Percentiles rank a stretch among this genome's conserved stretches.
Conservation (phyloP, 2,329 filamentous ascomycete genomes). For the Diaporthe ilicicola region DNA sequence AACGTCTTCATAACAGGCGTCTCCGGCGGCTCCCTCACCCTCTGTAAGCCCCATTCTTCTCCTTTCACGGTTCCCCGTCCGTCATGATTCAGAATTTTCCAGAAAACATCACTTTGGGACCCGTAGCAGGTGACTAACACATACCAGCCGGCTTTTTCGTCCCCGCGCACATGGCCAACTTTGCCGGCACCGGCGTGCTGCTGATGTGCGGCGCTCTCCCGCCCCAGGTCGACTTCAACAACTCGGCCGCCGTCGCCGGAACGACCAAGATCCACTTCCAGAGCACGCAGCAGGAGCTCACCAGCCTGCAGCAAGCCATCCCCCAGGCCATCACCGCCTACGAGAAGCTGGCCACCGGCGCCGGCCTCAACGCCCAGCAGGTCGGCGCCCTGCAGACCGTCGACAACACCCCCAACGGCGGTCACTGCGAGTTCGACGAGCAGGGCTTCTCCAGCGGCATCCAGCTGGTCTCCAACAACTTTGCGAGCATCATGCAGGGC, state of each 20-base stretch:
- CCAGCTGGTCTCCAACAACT: constrained; percentile 64
- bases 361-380: constrained; percentile 53
- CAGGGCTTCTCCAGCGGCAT: constrained; percentile 63
- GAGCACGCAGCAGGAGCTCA: constrained; percentile 60
- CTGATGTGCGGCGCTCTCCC: constrained; percentile 64
- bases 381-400: constrained; percentile 64
- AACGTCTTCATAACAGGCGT: constrained; percentile 67
- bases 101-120: too few relatives aligned
- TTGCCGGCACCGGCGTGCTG: constrained; percentile 58
- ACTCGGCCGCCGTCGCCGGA: constrained; percentile 48
- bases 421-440: constrained; percentile 67
- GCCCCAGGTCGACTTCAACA: constrained; percentile 60
- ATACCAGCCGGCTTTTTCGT: constrained; percentile 68
- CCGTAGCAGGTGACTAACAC: too few relatives aligned
- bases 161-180: constrained; percentile 62
- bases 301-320: constrained; percentile 57
- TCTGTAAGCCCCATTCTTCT: too few relatives aligned
- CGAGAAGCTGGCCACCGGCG: constrained; percentile 53
- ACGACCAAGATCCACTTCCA: constrained; percentile 65
- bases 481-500: constrained; percentile 60
- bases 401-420: constrained; percentile 62
- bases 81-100: too few relatives aligned
- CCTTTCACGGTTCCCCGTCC: too few relatives aligned
- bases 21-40: constrained; percentile 60
- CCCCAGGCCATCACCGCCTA: constrained; percentile 60